Conservation (phyloP, 2,329 filamentous ascomycete genomes). For the Periconia sp. region DNA sequence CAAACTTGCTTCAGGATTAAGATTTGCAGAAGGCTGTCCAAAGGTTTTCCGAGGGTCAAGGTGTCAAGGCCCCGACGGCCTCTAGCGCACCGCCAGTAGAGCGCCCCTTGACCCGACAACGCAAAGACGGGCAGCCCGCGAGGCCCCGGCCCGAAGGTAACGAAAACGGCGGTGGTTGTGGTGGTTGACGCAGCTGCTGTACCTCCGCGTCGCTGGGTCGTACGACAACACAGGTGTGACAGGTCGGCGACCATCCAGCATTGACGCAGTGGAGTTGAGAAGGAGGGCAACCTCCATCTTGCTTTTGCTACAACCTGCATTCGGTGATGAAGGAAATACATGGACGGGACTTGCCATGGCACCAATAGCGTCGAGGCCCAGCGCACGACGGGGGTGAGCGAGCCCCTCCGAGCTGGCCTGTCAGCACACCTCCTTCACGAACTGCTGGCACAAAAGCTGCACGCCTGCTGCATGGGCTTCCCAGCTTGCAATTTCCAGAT, state of each 20-base stretch:
- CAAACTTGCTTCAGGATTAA: constrained; percentile 13
- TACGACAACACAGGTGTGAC: constrained; percentile 26
- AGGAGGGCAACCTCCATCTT: constrained; percentile 17
- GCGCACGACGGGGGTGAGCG: constrained; percentile 27
- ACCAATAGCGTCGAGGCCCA: constrained; percentile 4
- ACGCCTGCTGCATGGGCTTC: constrained; percentile 4
- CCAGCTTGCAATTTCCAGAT: background rate
- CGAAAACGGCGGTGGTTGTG: constrained; percentile 28
- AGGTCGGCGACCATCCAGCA: constrained; percentile 34
- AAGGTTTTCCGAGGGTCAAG: constrained; percentile 24
- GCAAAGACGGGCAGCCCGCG: constrained; percentile 9
- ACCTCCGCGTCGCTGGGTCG: constrained; percentile 15
- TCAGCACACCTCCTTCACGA: too few relatives aligned
- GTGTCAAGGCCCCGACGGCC: constrained; percentile 11
- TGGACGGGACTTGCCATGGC: constrained; percentile 17
- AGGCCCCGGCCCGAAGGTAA: constrained; percentile 31
- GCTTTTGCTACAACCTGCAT: too few relatives aligned
- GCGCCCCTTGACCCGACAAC: constrained; percentile 15
- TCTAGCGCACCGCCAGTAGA: constrained; percentile 16
- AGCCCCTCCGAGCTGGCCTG: constrained; percentile 9
- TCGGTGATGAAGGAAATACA: constrained; percentile 12
- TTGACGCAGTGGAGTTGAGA: constrained; percentile 22
- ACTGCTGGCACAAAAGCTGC: constrained; percentile 4
- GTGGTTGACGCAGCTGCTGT: constrained; percentile 19
- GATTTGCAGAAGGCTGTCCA: constrained; percentile 17